Conservation (phyloP, 1,139 yeast genomes). For the Protomyces arabidopsidicola region DNA sequence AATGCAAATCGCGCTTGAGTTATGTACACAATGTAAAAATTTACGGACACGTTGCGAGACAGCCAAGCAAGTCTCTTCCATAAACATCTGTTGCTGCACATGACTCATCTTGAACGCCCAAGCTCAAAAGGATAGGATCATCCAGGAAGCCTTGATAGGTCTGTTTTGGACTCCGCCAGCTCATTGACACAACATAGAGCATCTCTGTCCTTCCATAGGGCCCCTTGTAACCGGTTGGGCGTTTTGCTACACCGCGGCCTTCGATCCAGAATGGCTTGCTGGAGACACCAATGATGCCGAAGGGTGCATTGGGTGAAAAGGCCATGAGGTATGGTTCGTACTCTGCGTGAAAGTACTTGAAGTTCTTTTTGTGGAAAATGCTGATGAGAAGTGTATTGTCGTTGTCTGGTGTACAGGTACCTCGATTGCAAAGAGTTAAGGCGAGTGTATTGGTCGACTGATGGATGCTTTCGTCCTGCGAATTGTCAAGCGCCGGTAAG, state of each 20-base stretch:
- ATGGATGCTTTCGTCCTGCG: conserved; percentile 5
- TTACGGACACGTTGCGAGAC: neutral
- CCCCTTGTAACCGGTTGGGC: neutral
- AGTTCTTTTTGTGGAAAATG: conserved; percentile 22
- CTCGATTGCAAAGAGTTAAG: conserved; percentile 16
- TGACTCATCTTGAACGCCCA: neutral
- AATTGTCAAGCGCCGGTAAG: neutral
- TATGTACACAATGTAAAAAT: neutral
- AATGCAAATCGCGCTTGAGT: too few relatives aligned
- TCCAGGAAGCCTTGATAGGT: conserved; percentile 1
- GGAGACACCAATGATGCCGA: conserved; percentile 4
- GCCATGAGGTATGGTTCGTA: conserved; percentile 22
- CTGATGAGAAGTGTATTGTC: conserved; percentile 12
- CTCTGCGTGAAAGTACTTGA: conserved; percentile 17
- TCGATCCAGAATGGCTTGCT: conserved; percentile 22
- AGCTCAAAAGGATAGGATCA: neutral
- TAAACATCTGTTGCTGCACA: neutral
- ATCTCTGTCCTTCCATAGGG: neutral
- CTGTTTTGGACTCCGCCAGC: neutral
- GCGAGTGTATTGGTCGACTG: conserved; percentile 21
- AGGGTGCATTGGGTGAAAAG: conserved; percentile 1
- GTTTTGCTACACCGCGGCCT: neutral
- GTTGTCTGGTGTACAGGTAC: conserved; percentile 4
- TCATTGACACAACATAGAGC: conserved; percentile 1
- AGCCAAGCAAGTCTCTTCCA: neutral